Conservation (phyloP, 108 stramenopile genomes). For the Skeletonema costatum region DNA sequence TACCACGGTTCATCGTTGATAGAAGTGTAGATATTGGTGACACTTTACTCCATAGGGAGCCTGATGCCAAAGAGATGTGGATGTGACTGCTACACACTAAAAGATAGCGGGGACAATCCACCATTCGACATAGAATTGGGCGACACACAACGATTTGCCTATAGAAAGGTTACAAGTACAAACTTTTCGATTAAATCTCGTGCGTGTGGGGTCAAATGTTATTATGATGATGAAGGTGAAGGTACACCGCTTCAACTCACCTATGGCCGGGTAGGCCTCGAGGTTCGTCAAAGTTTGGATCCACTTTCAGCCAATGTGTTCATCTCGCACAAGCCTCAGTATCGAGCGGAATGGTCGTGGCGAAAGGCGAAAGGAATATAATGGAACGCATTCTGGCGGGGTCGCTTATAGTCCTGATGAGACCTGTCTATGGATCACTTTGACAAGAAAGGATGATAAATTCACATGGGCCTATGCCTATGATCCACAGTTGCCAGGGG, state of each 20-base stretch:
- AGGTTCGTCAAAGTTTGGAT: not conserved
- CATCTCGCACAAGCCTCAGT: not conserved
- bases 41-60: not conserved
- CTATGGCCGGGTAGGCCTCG: not conserved
- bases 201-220: not conserved
- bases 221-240: not conserved
- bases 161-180: not conserved
- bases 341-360: not conserved
- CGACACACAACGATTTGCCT: not conserved
- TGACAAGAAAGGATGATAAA: not conserved
- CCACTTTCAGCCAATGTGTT: not conserved
- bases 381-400: not conserved
- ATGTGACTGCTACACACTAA: not conserved
- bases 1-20: not conserved
- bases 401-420: not conserved
- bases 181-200: not conserved
- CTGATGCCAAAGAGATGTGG: not conserved
- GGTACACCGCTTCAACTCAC: not conserved
- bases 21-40: not conserved
- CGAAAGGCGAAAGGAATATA: not conserved
- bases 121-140: not conserved
- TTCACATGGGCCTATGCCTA: not conserved
- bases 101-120: not conserved
- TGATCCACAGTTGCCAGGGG: not conserved
- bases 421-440: not conserved